Conservation (phyloP, 208 protist genomes). For the Acanthamoeba castellanii region DNA sequence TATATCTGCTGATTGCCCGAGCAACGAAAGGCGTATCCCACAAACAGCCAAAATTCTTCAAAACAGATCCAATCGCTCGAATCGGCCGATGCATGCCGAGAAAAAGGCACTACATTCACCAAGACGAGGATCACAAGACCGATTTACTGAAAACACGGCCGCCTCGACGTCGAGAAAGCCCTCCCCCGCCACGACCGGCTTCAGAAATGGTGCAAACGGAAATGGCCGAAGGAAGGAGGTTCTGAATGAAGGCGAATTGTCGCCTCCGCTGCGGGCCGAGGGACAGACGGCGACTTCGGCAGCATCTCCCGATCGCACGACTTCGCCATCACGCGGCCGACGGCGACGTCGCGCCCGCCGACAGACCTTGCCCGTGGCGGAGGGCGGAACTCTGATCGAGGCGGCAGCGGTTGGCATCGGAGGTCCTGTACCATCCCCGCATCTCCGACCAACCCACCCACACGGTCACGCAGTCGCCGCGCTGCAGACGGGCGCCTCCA, state of each 20-base stretch:
- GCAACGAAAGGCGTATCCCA: not conserved
- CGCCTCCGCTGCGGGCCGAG: not conserved
- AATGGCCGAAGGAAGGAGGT: not conserved
- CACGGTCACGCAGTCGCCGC: not conserved
- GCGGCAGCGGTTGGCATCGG: not conserved
- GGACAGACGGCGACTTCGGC: not conserved
- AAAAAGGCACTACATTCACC: not conserved
- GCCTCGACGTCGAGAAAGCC: not conserved
- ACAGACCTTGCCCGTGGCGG: not conserved
- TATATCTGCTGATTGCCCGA: not conserved
- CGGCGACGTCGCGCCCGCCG: not conserved
- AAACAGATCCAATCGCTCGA: not conserved
- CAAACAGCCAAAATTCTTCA: not conserved
- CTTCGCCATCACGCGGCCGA: not conserved
- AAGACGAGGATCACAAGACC: not conserved
- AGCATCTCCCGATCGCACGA: not conserved
- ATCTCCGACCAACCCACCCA: not conserved
- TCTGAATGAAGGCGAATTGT: not conserved
- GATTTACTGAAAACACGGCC: not conserved
- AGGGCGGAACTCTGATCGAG: not conserved
- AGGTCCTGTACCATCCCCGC: not conserved
- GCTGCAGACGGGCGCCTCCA: not conserved
- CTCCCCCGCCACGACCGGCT: not conserved
- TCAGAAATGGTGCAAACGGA: not conserved
- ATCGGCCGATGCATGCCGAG: conserved; percentile 15